These are phyloP conservation scores for Fonsecaea pedrosoi DNA, from an alignment of 2,329 filamentous ascomycete genomes.

Conservation along the genomic window DNA sequence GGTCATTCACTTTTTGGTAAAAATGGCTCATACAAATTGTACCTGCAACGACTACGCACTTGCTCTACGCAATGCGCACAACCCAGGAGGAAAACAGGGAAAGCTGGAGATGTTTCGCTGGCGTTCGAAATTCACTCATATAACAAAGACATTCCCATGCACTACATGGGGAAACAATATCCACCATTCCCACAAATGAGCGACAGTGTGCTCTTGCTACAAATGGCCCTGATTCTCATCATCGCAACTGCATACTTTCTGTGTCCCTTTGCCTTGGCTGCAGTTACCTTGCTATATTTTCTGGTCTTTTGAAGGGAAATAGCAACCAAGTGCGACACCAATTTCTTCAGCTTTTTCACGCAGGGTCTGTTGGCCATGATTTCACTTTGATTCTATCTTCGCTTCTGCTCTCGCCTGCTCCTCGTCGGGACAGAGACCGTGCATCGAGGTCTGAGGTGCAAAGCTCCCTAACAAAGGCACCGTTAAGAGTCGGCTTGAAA, in stretches of 20 bases:
- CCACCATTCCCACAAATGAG: background rate
- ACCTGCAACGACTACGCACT: background rate
- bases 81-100: background rate
- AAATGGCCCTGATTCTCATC: constrained; percentile 4
- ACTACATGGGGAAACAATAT: too few relatives aligned
- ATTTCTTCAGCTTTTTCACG: background rate
- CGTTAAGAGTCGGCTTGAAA: background rate
- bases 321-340: background rate
- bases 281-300: constrained; percentile 8
- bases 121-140: constrained; percentile 3
- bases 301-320: background rate
- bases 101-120: background rate
- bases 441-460: background rate
- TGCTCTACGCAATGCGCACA: background rate
- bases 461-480: background rate
- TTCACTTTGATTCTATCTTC: background rate
- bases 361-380: background rate
- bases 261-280: background rate
- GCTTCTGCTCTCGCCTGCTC: background rate
- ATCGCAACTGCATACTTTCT: constrained; percentile 1
- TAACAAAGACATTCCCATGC: background rate
- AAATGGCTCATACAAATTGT: constrained; percentile 15
- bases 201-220: background rate
- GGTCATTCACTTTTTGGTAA: background rate
- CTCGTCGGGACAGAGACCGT: background rate